phyloP scores from a whole-genome alignment of 257 asterid genomes.

The Solanum stenotomum region DNA sequence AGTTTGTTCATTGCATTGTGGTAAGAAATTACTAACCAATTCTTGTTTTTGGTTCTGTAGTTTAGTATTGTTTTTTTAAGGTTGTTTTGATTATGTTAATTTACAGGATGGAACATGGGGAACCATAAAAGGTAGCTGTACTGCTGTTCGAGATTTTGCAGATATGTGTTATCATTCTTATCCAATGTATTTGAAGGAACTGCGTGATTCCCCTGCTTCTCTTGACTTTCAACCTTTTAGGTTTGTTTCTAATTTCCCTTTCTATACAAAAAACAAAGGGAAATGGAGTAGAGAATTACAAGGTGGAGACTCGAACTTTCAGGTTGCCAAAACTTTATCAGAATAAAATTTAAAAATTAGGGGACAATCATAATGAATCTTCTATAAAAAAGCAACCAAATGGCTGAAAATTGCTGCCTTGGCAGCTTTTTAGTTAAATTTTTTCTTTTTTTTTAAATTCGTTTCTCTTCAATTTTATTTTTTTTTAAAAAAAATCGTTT shows the following conservation, averaged over 20 bases:
- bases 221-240: slow-evolving; percentile 61
- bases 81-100: background rate
- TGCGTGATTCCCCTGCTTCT: slow-evolving; percentile 43
- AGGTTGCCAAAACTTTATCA: fast-evolving
- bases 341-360: background rate
- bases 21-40: slow-evolving; percentile 24
- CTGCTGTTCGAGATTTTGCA: slow-evolving; percentile 75
- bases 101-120: slow-evolving; percentile 88
- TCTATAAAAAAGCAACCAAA: too few relatives aligned
- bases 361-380: background rate
- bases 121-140: slow-evolving; percentile 78
- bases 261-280: background rate
- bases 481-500: too few relatives aligned
- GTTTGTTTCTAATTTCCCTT: slow-evolving; percentile 13
- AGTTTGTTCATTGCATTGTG: slow-evolving; percentile 62
- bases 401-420: too few relatives aligned
- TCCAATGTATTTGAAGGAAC: slow-evolving; percentile 35
- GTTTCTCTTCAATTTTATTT: too few relatives aligned
- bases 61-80: background rate
- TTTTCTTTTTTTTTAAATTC: too few relatives aligned
- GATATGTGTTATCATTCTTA: slow-evolving; percentile 88
- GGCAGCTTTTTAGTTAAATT: too few relatives aligned
- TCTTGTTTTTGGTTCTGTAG: background rate
- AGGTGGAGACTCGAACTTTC: background rate
- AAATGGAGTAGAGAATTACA: background rate